Conservation (phyloP, 2,329 filamentous ascomycete genomes). For the Ustulina deusta region DNA sequence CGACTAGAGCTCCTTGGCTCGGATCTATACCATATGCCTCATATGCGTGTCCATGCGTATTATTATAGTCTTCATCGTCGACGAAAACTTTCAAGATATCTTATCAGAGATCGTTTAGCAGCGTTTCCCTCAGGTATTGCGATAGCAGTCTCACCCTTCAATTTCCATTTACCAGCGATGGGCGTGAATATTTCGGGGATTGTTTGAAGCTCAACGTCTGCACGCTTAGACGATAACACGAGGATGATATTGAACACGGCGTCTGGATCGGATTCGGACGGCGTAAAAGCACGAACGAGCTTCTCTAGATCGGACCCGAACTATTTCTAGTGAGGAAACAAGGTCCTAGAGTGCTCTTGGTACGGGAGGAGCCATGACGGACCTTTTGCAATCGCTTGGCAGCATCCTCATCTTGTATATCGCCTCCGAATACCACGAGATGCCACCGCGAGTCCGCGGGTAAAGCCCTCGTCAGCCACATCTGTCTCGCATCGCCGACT, state of each 20-base stretch:
- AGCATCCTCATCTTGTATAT: constrained; percentile 55
- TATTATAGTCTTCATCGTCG: constrained; percentile 67
- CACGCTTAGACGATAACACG: constrained; percentile 62
- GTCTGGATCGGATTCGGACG: constrained; percentile 59
- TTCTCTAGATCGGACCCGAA: constrained; percentile 41
- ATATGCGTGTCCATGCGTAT: constrained; percentile 68
- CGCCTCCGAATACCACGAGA: constrained; percentile 67
- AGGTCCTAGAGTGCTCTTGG: background rate
- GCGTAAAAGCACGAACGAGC: constrained; percentile 57
- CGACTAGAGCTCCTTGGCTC: constrained; percentile 59
- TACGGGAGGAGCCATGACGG: constrained; percentile 8
- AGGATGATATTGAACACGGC: constrained; percentile 69
- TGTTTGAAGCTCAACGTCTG: constrained; percentile 61
- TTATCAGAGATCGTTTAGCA: constrained; percentile 44
- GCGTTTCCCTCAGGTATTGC: background rate
- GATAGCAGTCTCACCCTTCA: constrained; percentile 59
- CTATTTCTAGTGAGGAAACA: constrained; percentile 35
- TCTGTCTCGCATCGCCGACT: constrained; percentile 68
- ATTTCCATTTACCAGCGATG: constrained; percentile 64
- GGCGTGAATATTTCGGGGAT: constrained; percentile 70
- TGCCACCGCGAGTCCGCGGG: constrained; percentile 59
- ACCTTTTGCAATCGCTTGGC: constrained; percentile 47
- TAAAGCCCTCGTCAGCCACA: constrained; percentile 65
- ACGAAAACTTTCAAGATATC: constrained; percentile 70
- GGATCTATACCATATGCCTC: constrained; percentile 65